Base-by-base conservation (phyloP, 495 filamentous ascomycete genomes). In the Hypoxylon lienhwacheense region DNA sequence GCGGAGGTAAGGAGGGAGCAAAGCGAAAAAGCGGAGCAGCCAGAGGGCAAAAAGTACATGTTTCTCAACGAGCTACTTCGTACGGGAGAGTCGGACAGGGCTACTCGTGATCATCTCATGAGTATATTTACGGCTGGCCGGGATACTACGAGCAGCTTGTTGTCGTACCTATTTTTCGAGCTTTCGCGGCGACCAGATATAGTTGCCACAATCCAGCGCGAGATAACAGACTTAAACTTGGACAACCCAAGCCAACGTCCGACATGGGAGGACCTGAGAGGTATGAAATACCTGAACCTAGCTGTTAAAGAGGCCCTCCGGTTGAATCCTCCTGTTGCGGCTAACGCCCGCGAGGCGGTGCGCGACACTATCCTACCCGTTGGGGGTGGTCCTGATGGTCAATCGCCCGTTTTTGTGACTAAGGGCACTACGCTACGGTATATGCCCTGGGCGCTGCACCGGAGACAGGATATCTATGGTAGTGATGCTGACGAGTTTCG, bases 161-260 rank as follows among this genome's bases (percentile, higher is more conserved):
- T 89, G 3, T 75, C 77, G 12, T 81, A 80, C 8, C 71, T 77
- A 1, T 87, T 89, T 64, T 84, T 80, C 55, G 79, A 79, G 39
- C 74, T 90, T 0, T 73, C 84, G 0, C 74, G 81, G 0, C 53
- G 76, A 28, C 78, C 79, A 0, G 58, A 66, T 21, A 76, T 78
- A 1, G 85, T 77, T 52, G 57, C 66, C 2, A 71, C 75, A n/a
- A 59, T 84, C 22, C 70, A 68, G 35, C 49, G 44, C 2, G 80
- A 82, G 59, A 75, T 86, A 34, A 34, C 65, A 46, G 61, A 59
- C 5, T 26, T 72, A 10, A 53, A 56, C 14, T 32, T 55, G 5
- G 41, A 11, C 6, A 44, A 29, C 4, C 4, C 7, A 24, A 56
- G 47, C 20, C 43, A 69, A 5, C 50, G 61, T 1, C 73, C 73